Base-by-base conservation (phyloP, 2,329 filamentous ascomycete genomes). In the Cadophora sp. region DNA sequence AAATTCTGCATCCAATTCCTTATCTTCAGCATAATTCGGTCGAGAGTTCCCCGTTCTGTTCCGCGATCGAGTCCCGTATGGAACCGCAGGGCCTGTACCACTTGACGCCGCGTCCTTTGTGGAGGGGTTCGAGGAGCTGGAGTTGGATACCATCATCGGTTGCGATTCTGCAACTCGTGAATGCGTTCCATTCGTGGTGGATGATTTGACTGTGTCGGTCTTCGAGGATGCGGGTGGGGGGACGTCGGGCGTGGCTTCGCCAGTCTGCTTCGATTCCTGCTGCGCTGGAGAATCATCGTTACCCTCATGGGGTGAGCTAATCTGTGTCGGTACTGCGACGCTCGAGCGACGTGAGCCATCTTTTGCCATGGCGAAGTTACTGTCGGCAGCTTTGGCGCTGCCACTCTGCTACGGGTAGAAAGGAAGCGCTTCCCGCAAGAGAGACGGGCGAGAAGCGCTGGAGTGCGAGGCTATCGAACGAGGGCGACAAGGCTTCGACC, bases 1-100 rank as follows among this genome's bases (percentile, higher is more conserved):
- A 78, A 94, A 93, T 78, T 98, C 96, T 80, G 92, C 89, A 75
- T 98, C 95, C 73, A 94, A 84, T 79, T 97, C 95, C 80, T 87
- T 92, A 80, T 95, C 92, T 81, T 99, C 96, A 60, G 96, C 95
- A 80, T 99, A 99, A 80, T 99, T 99, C 72, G 91, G 89, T 73
- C 96, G 91, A 73, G 91, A 86, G 72, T 86, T 88, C 75, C 91
- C 91, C 66, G 87, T 90, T 76, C 94, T 91, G 80, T 97, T 97
- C 78, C 96, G 91, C 74, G 94, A 97, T 75, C 94, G 91, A 78
- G 96, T 99, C 76, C 95, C 95, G 80, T 99, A 97, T 58, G 89
- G 89, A 73, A 88, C 70, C 30, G 70, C 69, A 30, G 68, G 56
- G 51, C 68, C 67, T 14, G 69, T 47, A 30, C 64, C 70, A 64